These are phyloP conservation scores for Fusarium algeriense DNA, from an alignment of 2,329 filamentous ascomycete species.

Conservation along the genomic window DNA sequence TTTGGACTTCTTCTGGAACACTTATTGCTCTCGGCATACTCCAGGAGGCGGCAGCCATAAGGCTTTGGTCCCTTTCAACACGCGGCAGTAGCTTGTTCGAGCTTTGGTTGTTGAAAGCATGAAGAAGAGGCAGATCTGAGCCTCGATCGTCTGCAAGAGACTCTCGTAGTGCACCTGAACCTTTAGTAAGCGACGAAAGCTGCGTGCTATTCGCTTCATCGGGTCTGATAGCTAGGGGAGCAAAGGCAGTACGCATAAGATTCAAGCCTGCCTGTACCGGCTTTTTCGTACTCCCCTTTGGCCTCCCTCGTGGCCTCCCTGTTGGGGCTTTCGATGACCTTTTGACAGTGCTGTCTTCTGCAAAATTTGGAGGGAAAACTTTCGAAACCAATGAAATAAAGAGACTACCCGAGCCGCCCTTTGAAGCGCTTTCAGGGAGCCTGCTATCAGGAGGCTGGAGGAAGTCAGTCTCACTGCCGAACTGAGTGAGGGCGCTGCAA, in stretches of 20 bases:
- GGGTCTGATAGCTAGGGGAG: constrained; percentile 5
- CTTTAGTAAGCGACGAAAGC: background rate
- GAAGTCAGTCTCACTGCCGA: constrained; percentile 69
- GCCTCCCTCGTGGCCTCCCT: constrained; percentile 64
- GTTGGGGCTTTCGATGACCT: constrained; percentile 7
- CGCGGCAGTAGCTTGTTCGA: background rate
- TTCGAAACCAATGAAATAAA: constrained; percentile 73
- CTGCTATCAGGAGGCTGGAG: constrained; percentile 63
- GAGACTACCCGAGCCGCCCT: constrained; percentile 68
- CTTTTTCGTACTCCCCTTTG: constrained; percentile 63
- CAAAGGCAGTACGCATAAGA: constrained; percentile 50
- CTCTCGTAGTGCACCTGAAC: constrained; percentile 2
- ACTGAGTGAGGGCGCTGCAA: constrained; percentile 72
- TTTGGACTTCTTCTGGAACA: background rate
- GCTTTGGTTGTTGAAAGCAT: background rate
- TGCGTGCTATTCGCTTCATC: constrained; percentile 8
- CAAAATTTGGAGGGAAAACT: constrained; percentile 65
- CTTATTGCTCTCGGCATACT: background rate
- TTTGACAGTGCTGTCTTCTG: background rate
- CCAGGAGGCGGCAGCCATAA: background rate
- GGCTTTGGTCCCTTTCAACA: background rate
- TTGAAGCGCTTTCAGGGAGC: constrained; percentile 68
- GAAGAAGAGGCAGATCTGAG: background rate
- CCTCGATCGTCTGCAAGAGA: background rate
- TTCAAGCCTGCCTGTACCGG: constrained; percentile 35